These are phyloP conservation scores for Astraeus odoratus DNA, from an alignment of 768 basidiomycete genomes.

Conservation along the genomic window DNA sequence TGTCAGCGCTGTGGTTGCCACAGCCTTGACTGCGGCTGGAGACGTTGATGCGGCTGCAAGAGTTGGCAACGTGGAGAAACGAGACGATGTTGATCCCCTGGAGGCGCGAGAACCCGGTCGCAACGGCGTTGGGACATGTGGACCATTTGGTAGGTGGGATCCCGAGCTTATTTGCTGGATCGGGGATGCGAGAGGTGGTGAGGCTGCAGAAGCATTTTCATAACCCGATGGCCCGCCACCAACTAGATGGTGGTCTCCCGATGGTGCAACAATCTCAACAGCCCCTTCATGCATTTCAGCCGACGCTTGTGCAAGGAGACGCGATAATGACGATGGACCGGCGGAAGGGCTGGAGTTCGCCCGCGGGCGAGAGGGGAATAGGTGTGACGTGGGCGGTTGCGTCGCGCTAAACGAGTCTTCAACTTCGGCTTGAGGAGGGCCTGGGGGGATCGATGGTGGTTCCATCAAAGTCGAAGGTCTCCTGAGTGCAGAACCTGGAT, in stretches of 20 bases:
- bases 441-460: constrained; percentile 34
- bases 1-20: constrained; percentile 60
- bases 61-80: constrained; percentile 57
- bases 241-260: constrained; percentile 24
- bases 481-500: constrained; percentile 36
- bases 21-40: constrained; percentile 45
- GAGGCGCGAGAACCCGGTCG: constrained; percentile 72
- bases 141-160: constrained; percentile 30
- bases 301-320: constrained; percentile 69
- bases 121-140: constrained; percentile 45
- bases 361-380: constrained; percentile 57
- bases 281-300: constrained; percentile 30
- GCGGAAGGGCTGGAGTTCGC: constrained; percentile 62
- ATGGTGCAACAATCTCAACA: constrained; percentile 21
- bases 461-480: constrained; percentile 8
- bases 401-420: constrained; percentile 66
- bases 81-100: constrained; percentile 59
- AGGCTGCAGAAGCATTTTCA: constrained; percentile 24
- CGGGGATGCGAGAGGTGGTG: constrained; percentile 33
- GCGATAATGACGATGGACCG: constrained; percentile 74
- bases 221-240: neutral
- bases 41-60: constrained; percentile 43
- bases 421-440: constrained; percentile 62
- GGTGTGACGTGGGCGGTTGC: constrained; percentile 58
- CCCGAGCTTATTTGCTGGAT: constrained; percentile 23